Evolutionary conservation across 2,329 filamentous ascomycete genomes (phyloP), one percentile per base, ranked within the genome.

Genomic region (Zasmidium cellare): DNA sequence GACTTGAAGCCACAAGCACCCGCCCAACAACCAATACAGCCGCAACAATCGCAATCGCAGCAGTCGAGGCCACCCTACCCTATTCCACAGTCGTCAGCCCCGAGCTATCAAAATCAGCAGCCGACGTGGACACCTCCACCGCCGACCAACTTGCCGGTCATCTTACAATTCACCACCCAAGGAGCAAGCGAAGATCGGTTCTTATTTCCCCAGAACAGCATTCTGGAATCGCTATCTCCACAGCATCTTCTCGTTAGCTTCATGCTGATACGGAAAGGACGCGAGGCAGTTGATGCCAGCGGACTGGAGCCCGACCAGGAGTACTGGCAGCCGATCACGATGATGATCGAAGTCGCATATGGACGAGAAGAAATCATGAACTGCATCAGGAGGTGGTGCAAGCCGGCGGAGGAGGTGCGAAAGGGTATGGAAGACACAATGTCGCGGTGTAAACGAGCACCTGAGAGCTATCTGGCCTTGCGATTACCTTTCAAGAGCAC

Each of bases 251-350:
- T 91, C 46, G 87, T 87, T 2, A 92, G 89, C 1, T 94, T 93
- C 69, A 77, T 94, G 11, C 85, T 92, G 58, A 88, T 90, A 5
- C 86, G 88, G 50, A 88, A 87, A 71, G 89, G 87, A 25, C 87
- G 85, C 65, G 79, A 78, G n/a, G 83, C 84, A 1, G 66, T 61
- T 1, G 67, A 71, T 41, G 57, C 69, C 55, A 57, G 67, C 51
- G 61, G 59, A 16, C 51, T 77, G 54, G 63, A 77, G 61, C 68
- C 74, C 61, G 65, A 72, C 80, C 82, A 56, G 84, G 83, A 91
- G 67, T 91, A 89, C 74, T 93, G 91, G 69, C 88, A 92, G 65
- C 89, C 90, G 1, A 82, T 92, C 82, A 87, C 85, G 1, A 64
- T 75, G 55, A 73, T 73, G 65, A 81, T 86, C 59, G 80, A 83